Evolutionary conservation across 192 early-diverging fungal genomes (phyloP).

Genomic region (Umbelopsis isabellina): DNA sequence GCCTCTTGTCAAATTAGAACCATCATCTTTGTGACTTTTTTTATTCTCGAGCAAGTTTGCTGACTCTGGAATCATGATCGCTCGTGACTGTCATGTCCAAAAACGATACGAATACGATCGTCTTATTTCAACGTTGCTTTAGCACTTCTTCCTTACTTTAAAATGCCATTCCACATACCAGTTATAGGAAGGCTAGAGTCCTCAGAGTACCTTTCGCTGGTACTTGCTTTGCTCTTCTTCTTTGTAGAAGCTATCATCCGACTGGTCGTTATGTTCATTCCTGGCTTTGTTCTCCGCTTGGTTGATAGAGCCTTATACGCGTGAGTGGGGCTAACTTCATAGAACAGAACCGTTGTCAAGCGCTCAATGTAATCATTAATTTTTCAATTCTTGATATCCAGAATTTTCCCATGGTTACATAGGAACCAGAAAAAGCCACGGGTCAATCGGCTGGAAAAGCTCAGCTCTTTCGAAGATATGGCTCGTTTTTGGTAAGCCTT

Average conservation of each 20-base stretch:
- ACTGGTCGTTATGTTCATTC: constrained; percentile 67
- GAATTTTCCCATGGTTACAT: constrained; percentile 22
- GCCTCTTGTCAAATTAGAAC: too few species aligned
- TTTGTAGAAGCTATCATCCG: constrained; percentile 71
- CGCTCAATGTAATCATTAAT: too few species aligned
- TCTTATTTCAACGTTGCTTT: background rate
- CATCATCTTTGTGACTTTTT: background rate
- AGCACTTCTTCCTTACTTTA: background rate
- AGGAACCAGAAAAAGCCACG: constrained; percentile 26
- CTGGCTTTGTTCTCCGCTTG: constrained; percentile 51
- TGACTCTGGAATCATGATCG: background rate
- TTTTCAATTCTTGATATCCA: background rate
- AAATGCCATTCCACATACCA: constrained; percentile 13
- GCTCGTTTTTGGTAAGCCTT: constrained; percentile 40
- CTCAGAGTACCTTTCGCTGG: constrained; percentile 59
- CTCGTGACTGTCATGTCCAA: background rate
- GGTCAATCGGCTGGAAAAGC: constrained; percentile 38
- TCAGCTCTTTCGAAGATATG: constrained; percentile 47
- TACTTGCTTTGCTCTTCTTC: constrained; percentile 64
- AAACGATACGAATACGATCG: too few species aligned
- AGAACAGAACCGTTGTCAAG: too few species aligned
- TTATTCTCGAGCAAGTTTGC: background rate
- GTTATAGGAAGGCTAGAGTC: constrained; percentile 6
- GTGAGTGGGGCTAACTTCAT: constrained; percentile 4
- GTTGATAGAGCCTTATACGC: constrained; percentile 20